phyloP scores from a whole-genome alignment of 139 green algal species.

The Chlamydomonas eustigma region DNA sequence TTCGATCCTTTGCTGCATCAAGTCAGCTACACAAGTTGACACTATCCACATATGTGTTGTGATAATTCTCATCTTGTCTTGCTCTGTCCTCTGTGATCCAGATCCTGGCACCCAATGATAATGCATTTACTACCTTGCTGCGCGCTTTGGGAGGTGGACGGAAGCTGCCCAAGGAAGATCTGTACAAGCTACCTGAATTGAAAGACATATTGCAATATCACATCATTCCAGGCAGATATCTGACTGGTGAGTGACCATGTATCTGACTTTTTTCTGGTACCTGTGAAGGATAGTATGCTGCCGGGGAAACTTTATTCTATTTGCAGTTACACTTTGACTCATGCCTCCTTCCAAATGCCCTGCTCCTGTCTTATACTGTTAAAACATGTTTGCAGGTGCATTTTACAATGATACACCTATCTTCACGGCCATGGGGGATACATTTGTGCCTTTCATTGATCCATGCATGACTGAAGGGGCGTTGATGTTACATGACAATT shows the following conservation, averaged over 20 bases:
- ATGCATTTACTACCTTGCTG: conserved; percentile 50
- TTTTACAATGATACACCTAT: conserved; percentile 63
- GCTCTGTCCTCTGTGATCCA: no score
- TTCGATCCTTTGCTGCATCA: no score
- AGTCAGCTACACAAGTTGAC: no score
- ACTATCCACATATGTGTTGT: no score
- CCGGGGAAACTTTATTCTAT: no score
- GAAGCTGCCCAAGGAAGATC: conserved; percentile 37
- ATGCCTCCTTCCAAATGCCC: not conserved
- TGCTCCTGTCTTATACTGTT: not conserved
- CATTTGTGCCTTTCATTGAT: conserved; percentile 56
- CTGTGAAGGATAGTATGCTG: no score
- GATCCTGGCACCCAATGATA: conserved; percentile 56
- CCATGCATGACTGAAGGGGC: conserved; percentile 50
- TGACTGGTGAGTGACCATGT: conserved; percentile 17
- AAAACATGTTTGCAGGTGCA: not conserved
- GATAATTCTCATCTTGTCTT: no score
- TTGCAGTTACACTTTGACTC: no score
- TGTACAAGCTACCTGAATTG: conserved; percentile 52
- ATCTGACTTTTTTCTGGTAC: no score
- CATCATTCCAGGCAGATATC: conserved; percentile 53
- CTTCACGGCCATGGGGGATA: conserved; percentile 47
- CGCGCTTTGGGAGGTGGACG: conserved; percentile 35
- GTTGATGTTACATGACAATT: conserved; percentile 53
- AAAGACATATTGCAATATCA: conserved; percentile 65